Evolutionary conservation across 192 early-diverging fungal species (phyloP).

Genomic region (Entomortierella chlamydospora): DNA sequence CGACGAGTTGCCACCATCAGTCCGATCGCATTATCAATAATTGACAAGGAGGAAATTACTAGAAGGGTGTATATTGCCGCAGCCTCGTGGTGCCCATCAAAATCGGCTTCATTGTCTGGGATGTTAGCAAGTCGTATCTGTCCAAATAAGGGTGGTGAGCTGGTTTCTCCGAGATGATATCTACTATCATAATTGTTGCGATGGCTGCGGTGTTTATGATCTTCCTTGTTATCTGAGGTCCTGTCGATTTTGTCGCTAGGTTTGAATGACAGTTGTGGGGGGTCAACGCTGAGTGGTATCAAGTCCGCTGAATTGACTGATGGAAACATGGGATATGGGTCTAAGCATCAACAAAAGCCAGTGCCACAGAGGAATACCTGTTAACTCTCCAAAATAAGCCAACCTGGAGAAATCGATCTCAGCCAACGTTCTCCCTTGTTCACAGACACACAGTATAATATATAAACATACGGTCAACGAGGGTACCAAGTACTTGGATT

Average conservation of each 20-base stretch:
- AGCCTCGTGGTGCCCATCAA: conserved; percentile 27
- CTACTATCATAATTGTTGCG: not conserved
- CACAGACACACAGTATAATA: no score
- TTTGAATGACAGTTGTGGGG: conserved; percentile 4
- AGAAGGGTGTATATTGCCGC: conserved; percentile 29
- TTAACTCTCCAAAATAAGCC: no score
- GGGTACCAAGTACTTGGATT: conserved; percentile 17
- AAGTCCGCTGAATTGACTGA: not conserved
- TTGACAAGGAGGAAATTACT: conserved; percentile 29
- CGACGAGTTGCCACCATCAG: conserved; percentile 42
- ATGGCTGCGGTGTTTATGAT: not conserved
- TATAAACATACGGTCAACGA: conserved; percentile 5
- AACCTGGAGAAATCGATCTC: no score
- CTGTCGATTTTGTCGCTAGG: not conserved
- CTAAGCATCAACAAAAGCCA: no score
- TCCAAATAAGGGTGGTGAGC: not conserved
- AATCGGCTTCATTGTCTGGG: conserved; percentile 1
- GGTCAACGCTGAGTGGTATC: not conserved
- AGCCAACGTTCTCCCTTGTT: no score
- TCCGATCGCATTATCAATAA: conserved; percentile 40
- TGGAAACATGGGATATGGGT: not conserved
- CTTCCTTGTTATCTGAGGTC: not conserved
- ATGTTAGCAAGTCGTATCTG: conserved; percentile 7
- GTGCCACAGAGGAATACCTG: not conserved
- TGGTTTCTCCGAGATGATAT: not conserved